Evolutionary conservation across 2,329 filamentous ascomycete species (phyloP).

Genomic region (Pseudogymnoascus sp.): DNA sequence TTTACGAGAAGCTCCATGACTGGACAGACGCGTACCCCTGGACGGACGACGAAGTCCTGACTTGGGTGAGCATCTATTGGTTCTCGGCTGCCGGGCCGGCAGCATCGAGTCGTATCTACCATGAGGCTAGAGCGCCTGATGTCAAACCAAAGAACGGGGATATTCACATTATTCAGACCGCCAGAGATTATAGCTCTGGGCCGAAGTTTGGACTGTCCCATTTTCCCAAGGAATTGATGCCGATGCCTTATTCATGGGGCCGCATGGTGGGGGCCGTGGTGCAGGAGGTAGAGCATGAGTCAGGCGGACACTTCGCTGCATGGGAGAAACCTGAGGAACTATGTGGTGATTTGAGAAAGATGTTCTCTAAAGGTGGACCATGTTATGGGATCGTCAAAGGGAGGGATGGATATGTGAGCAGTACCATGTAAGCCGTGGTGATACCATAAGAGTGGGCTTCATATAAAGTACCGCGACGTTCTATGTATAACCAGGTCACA

Average conservation of each 20-base stretch:
- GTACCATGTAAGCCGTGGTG: not conserved
- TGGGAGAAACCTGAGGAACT: slow-evolving; percentile 49
- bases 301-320: slow-evolving; percentile 48
- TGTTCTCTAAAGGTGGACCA: slow-evolving; percentile 45
- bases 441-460: not conserved
- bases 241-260: slow-evolving; percentile 48
- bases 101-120: slow-evolving; percentile 64
- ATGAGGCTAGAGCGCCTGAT: slow-evolving; percentile 39
- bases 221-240: slow-evolving; percentile 51
- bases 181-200: slow-evolving; percentile 26
- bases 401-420: slow-evolving; percentile 10
- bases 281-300: slow-evolving; percentile 37
- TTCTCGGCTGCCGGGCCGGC: slow-evolving; percentile 64
- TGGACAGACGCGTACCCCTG: slow-evolving; percentile 68
- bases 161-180: slow-evolving; percentile 22
- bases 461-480: not conserved
- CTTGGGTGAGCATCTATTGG: slow-evolving; percentile 67
- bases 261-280: slow-evolving; percentile 53
- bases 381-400: slow-evolving; percentile 25
- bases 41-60: slow-evolving; percentile 68
- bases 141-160: slow-evolving; percentile 9
- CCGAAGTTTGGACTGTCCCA: slow-evolving; percentile 45
- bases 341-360: slow-evolving; percentile 43
- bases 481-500: not conserved
- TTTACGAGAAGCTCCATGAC: slow-evolving; percentile 72